Evolutionary conservation across 2,329 filamentous ascomycete genomes (phyloP), one percentile per base, ranked within the genome.

Genomic region (Xylariales sp.): DNA sequence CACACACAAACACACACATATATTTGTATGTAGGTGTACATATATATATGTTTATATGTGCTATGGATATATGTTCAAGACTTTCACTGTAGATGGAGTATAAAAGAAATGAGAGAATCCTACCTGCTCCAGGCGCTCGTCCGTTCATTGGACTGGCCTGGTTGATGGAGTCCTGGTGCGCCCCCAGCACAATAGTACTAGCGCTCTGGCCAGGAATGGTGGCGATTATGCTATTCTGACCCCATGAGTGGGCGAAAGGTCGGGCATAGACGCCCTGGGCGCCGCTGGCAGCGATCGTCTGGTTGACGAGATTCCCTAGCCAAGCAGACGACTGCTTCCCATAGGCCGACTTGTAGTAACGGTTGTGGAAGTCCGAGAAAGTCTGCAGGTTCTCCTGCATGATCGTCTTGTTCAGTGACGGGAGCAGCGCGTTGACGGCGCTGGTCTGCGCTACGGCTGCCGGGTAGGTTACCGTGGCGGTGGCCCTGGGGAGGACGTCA

Each of bases 161-260:
- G 53, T 91, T 91, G 61, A 91, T 83, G 50, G 82, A 87, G 57
- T 91, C 86, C 50, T 88, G 84, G 52, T 90, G 85, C 2, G 85
- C 84, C 21, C 86, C 85, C 38, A 91, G 76, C 3, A 91, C 79
- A 19, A 91, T 72, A 0, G 85, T 90, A 54, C 83, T 80, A 37
- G 83, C 72, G 41, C 70, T 80, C 61, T 81, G 74, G 13, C 86
- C 87, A 0, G 85, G 85, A 20, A 93, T 81, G 1, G 81, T 85
- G 14, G 85, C 86, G 51, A 93, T 88, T 52, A 93, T 80, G 51
- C 78, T 85, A 49, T 78, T 79, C 56, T 93, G 87, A 13, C 76
- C 75, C 83, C 85, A 93, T 0, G 76, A 61, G 55, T 89, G 87
- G 7, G 69, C 57, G 55, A 91, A 88, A 33, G 72, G 70, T 48